These are phyloP conservation scores for Carex parvula DNA, from an alignment of 176 grass and related monocot genomes.

Conservation along the genomic window DNA sequence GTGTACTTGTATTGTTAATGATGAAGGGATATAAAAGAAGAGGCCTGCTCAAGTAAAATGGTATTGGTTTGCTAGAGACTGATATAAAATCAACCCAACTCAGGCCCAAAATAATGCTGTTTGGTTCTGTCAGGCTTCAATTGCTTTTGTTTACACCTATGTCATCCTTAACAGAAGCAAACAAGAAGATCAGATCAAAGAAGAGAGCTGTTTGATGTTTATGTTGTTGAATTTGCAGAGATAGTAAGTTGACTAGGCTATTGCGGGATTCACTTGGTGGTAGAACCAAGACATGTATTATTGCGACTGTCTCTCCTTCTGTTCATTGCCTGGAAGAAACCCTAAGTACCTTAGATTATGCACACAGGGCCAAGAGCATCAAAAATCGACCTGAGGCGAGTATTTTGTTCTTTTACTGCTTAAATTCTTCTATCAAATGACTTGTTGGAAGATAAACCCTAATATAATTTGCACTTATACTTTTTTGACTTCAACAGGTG, in stretches of 20 bases:
- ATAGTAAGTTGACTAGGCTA: slow-evolving; percentile 90
- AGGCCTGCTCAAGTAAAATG: neutral
- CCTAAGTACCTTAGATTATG: slow-evolving; percentile 92
- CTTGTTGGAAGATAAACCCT: neutral
- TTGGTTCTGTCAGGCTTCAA: slow-evolving; percentile 21
- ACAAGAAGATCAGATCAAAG: neutral
- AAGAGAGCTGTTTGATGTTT: neutral
- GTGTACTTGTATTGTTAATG: neutral
- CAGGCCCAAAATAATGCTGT: neutral
- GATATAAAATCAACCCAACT: neutral
- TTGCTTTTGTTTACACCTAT: neutral
- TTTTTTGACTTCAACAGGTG: slow-evolving; percentile 41
- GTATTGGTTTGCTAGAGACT: neutral
- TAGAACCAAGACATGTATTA: slow-evolving; percentile 98
- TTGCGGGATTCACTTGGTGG: slow-evolving; percentile 93
- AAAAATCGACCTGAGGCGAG: slow-evolving; percentile 93
- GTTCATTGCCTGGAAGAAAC: slow-evolving; percentile 97
- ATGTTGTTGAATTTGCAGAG: slow-evolving; percentile 50
- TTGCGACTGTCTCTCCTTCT: slow-evolving; percentile 95
- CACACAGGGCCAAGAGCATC: slow-evolving; percentile 94
- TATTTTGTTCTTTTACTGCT: slow-evolving; percentile 17
- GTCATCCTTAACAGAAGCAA: neutral
- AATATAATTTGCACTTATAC: neutral
- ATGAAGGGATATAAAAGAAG: neutral
- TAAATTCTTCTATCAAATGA: neutral